These are phyloP conservation scores for Taiozyma sp. DNA, from an alignment of 1,139 yeast species.

Conservation along the genomic window DNA sequence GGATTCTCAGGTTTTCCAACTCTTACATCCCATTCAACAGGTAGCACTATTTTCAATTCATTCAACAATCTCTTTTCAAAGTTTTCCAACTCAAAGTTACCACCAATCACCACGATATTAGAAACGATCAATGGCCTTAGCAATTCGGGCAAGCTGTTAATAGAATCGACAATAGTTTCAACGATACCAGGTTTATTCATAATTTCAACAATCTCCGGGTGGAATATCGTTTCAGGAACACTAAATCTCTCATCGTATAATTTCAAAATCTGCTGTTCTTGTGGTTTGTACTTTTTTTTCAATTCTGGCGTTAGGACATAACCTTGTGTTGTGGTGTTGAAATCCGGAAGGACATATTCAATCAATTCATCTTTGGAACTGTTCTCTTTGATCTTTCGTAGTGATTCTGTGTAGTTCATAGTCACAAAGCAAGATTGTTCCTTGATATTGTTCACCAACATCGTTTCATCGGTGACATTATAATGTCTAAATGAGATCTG, in stretches of 20 bases:
- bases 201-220: slow-evolving; percentile 80
- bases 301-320: slow-evolving; percentile 42
- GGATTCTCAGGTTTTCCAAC: slow-evolving; percentile 41
- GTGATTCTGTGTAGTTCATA: slow-evolving; percentile 51
- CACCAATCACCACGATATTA: slow-evolving; percentile 80
- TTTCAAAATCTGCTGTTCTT: slow-evolving; percentile 59
- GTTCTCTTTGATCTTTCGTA: slow-evolving; percentile 34
- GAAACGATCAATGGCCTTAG: slow-evolving; percentile 73
- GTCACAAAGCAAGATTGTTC: slow-evolving; percentile 78
- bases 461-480: slow-evolving; percentile 88
- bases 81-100: slow-evolving; percentile 67
- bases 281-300: slow-evolving; percentile 26
- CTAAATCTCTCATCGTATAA: slow-evolving; percentile 82
- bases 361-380: slow-evolving; percentile 31
- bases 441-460: slow-evolving; percentile 78
- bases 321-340: slow-evolving; percentile 71
- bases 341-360: slow-evolving; percentile 83
- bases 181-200: slow-evolving; percentile 64
- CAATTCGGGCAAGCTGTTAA: slow-evolving; percentile 68
- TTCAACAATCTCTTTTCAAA: slow-evolving; percentile 52
- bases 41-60: slow-evolving; percentile 62
- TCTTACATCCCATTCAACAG: slow-evolving; percentile 60
- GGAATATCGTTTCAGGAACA: slow-evolving; percentile 81
- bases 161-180: slow-evolving; percentile 67
- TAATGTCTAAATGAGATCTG: slow-evolving; percentile 86